Base-by-base conservation (phyloP, 1,284 basidiomycete species). In the Tylopilus microsporus region DNA sequence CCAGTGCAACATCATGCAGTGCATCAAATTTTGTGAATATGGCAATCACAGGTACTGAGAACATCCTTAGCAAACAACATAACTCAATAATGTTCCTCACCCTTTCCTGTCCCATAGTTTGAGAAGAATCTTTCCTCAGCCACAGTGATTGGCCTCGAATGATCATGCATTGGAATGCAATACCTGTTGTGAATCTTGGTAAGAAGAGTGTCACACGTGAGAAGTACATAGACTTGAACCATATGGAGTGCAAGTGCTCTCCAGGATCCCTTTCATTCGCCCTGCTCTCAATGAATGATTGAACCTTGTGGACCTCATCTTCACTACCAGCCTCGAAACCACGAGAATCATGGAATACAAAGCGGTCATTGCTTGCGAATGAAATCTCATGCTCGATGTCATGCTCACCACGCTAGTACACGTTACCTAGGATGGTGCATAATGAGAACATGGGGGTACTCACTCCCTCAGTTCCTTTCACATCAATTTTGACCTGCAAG, bases 301-400 rank as follows among this genome's bases (percentile, higher is more conserved):
- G 56, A 21, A 69, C 61, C 19, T 46, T 56, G 3, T 60, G 42
- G 5, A 71, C 53, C 48, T 71, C 66, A 6, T 56, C 52, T 15
- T 47, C 59, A 6, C 54, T 52, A 34, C 68, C 68, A 19, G 66
- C 59, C 55, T 71, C 70, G 41, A 71, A 66, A 21, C 70, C 70
- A 15, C 67, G 39, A 5, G 70, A 72, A 52, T 72, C 69, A 42
- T 72, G 36, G 36, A 37, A 37, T 15, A 37, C 36, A 37, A 37
- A 12, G 36, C 9, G 36, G 36, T 15, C 36, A 70, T 59, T 64
- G 45, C 57, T 62, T 12, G 34, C 1, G 32, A 72, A 75, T 0
- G 66, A 52, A 47, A 75, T 62, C 21, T 68, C 66, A 21, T 70
- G 56, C 13, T 71, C 59, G 48, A 75, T 75, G 43, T 71, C 12